Percentiles rank a stretch among this genome's conserved stretches.
Conservation (phyloP, 2,329 filamentous ascomycete genomes). For the Fusarium abutilonis region DNA sequence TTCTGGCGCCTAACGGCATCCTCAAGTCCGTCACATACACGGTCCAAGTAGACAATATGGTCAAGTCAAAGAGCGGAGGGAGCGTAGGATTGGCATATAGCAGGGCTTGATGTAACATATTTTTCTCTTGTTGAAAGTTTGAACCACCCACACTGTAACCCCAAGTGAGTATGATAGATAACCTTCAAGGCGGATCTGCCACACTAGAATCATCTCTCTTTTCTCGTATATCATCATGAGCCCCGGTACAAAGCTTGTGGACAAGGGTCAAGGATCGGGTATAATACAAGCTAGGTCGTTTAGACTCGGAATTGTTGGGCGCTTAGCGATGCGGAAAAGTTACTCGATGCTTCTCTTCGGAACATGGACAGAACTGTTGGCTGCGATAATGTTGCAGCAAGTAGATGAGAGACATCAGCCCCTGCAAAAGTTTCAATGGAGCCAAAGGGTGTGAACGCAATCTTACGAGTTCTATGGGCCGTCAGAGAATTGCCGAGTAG, state of each 20-base stretch:
- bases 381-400: not conserved
- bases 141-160: too few species aligned
- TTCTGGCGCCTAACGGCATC: conserved; percentile 51
- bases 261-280: not conserved
- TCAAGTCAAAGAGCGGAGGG: not conserved
- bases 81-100: not conserved
- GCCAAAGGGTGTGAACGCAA: too few species aligned
- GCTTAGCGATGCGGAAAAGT: not conserved
- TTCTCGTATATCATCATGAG: not conserved
- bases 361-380: not conserved
- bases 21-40: conserved; percentile 56
- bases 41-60: conserved; percentile 49
- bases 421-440: too few species aligned
- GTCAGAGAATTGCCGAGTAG: not conserved
- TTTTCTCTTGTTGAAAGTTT: too few species aligned
- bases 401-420: not conserved
- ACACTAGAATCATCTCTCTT: too few species aligned
- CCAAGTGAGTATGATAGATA: too few species aligned
- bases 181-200: too few species aligned
- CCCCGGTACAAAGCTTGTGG: not conserved
- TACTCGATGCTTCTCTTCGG: not conserved
- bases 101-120: not conserved
- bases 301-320: not conserved
- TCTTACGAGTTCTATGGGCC: not conserved
- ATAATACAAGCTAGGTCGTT: not conserved